Base-by-base conservation (phyloP, 805 yeast genomes). In the Kluyveromyces aestuarii region DNA sequence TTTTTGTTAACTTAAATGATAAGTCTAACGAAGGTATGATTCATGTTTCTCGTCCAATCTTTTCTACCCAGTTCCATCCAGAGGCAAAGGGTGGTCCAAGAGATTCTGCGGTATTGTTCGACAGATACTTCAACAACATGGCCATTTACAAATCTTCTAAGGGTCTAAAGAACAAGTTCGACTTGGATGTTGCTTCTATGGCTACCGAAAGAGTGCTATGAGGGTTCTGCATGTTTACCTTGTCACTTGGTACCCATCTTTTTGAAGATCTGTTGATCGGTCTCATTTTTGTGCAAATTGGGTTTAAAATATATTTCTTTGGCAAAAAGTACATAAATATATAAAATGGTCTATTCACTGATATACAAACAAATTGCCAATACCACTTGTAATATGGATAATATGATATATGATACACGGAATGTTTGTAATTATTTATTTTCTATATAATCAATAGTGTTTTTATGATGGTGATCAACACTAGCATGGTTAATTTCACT, bases 1-100 rank as follows among this genome's bases (percentile, higher is more conserved):
- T 83, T 68, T 93, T 93, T 66, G 78, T 90, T 58, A 93, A 93
- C 72, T 76, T 91, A 70, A 93, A 93, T 67, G 99, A 93, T 68
- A 83, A 88, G 66, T 86, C 96, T 48, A 93, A 93, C 69, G 99
- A 93, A 72, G 99, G 99, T 60, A 89, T 93, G 96, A 84, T 81
- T 60, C 99, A 93, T 69, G 76, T 73, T 49, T 64, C 79, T 38
- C 84, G 80, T 67, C 99, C 99, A 46, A 86, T 91, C 48, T 93
- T 91, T 72, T 87, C 96, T 37, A 88, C 96, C 2, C 99, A 93
- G 70, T 93, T 93, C 78, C 99, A 93, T 68, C 99, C 99, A 44
- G 99, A 93, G 71, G 98, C 99, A 50, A 91, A 89, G 72, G 98
- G 99, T 60, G 99, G 99, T 58, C 99, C 99, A 50, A 76, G 85